Evolutionary conservation across 2,329 filamentous ascomycete species (phyloP), one percentile per base, ranked within the genome.

Genomic region (Curvularia lunata): DNA sequence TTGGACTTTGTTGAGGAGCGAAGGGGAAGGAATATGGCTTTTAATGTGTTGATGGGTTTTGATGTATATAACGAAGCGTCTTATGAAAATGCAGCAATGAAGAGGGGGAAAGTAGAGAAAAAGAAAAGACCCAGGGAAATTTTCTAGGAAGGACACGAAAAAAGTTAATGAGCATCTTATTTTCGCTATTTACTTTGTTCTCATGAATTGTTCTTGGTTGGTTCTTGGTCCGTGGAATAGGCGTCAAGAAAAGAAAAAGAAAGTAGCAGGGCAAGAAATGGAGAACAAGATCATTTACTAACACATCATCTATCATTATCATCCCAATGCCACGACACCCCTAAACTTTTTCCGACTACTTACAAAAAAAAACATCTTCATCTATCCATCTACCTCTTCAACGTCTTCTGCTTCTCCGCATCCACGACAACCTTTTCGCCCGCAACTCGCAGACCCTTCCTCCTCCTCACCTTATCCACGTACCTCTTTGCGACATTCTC

Each of bases 401-500:
- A 70, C 32, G 86, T 89, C 82, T 88, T 89, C 80, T 89, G 94
- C 85, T 99, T 99, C 85, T 97, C 93, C 1, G 92, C 95, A 82
- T 95, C 91, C 61, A 88, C 89, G 40, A 92, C 89, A 43, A 82
- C 73, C 70, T 82, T 86, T 76, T 82, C 54, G 1, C 54, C 86
- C 80, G 89, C 88, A 3, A 99, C 89, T 67, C 96, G 79, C 77
- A 99, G 72, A 0, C 95, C 95, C 85, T 99, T 99, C 77, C 92
- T 84, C 74, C 83, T 84, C 71, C 95, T 83, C 40, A 99, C 94
- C 37, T 85, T 82, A 79, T 99, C 95, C 85, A 99, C 93, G 81
- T 98, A 98, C 73, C 91, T 82, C 85, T 96, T 97, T 23, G 95
- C 95, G 49, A 98, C 91, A 78, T 97, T 98, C 83, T 98, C 95